Percentiles rank a stretch among this genome's conserved stretches.
These are phyloP conservation scores for Phytophthora sojae DNA, from an alignment of 352 stramenopile genomes.

Conservation along the genomic window DNA sequence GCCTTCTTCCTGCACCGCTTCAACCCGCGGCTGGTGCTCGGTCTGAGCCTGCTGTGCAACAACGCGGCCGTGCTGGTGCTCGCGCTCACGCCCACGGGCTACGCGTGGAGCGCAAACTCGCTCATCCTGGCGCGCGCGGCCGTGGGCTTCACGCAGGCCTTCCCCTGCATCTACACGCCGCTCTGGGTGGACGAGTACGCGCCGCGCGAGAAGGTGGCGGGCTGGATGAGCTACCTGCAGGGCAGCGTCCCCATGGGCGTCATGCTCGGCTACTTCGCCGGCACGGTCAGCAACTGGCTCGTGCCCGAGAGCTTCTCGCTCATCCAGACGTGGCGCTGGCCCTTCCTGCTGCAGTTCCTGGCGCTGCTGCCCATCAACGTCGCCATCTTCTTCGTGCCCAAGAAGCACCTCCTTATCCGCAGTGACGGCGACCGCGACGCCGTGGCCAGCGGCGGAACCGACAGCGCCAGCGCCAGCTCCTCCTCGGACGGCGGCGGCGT, in stretches of 20 bases:
- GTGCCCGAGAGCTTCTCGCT: conserved; percentile 69
- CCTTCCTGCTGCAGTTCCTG: conserved; percentile 87
- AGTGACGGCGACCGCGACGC: conserved; percentile 48
- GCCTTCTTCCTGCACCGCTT: conserved; percentile 78
- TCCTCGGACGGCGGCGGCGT: conserved; percentile 39
- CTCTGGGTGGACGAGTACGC: conserved; percentile 89
- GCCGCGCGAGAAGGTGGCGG: conserved; percentile 72
- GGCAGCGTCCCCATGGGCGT: conserved; percentile 85
- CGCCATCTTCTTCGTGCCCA: conserved; percentile 83
- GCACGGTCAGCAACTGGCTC: conserved; percentile 85
- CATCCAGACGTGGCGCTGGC: conserved; percentile 85
- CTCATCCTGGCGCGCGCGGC: conserved; percentile 75
- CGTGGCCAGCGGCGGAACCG: conserved; percentile 42
- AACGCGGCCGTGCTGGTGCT: conserved; percentile 80
- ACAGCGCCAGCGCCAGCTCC: conserved; percentile 54
- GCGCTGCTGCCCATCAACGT: conserved; percentile 77
- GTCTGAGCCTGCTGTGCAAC: conserved; percentile 77
- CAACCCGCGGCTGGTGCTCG: conserved; percentile 70
- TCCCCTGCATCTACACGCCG: conserved; percentile 85
- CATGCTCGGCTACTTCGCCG: conserved; percentile 88
- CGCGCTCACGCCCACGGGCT: conserved; percentile 76
- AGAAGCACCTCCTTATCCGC: conserved; percentile 79
- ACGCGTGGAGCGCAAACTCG: conserved; percentile 68
- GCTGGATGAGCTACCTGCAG: conserved; percentile 89
- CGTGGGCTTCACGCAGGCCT: conserved; percentile 87